Base-by-base conservation (phyloP, 2,329 filamentous ascomycete genomes). In the Fusarium sp. region DNA sequence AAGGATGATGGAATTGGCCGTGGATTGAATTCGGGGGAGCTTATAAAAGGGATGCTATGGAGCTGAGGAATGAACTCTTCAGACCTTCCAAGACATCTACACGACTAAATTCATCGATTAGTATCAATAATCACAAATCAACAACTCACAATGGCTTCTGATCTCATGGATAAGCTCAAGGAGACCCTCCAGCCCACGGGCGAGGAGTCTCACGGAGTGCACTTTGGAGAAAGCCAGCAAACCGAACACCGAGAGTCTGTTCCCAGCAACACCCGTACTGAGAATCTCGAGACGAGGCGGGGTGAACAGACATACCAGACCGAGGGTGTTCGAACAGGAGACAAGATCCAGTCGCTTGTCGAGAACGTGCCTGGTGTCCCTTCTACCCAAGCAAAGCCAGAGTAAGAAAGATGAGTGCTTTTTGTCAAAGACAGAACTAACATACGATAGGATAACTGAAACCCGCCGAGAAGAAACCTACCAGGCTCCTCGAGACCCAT, bases 91-190 rank as follows among this genome's bases (percentile, higher is more conserved):
- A 54, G 27, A 20, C 48, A 54, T n/a, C 24, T 31, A 54, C 18
- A 31, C 27, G 11, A 20, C 10, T 5, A 11, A 9, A 6, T 8
- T 20, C 10, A 20, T 31, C 48, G 29, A 37, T 57, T 18, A 33
- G 22, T 13, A 20, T 57, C 20, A 24, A 10, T 24, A 22, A 50
- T 57, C 29, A n/a, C 4, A 41, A 27, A 27, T 20, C n/a, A 27
- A n/a, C 2, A 65, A 37, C 14, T 14, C 45, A 73, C 24, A 48
- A 76, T 76, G 74, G 65, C 69, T 7, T 72, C 71, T 2, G 65
- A 76, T 14, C 66, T 76, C 7, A n/a, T 76, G 29, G 65, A 67
- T 45, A 76, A 76, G 59, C 65, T 76, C 37, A 76, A 76, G 64
- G 74, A 76, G 66, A 76, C 74, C 2, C 52, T 76, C 0, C 50